These are phyloP conservation scores for Podospora pseudopauciseta DNA, from an alignment of 495 filamentous ascomycete species.

Conservation along the genomic window DNA sequence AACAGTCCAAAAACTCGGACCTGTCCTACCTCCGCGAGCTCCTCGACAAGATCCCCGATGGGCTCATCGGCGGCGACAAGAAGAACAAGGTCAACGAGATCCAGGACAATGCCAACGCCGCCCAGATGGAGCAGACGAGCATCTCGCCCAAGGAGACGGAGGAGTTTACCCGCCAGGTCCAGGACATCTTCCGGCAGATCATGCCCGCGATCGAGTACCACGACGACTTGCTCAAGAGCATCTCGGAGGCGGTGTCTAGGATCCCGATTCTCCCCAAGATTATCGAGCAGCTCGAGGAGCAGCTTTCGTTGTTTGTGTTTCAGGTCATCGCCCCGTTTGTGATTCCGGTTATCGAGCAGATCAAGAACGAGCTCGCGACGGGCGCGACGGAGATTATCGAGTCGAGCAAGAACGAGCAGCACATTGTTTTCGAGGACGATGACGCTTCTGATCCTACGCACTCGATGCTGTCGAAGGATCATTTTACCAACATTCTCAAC, in stretches of 20 bases:
- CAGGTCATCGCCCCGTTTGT: conserved; percentile 80
- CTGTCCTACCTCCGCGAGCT: conserved; percentile 70
- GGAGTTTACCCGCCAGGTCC: conserved; percentile 64
- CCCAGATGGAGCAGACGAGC: conserved; percentile 60
- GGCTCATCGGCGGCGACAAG: conserved; percentile 67
- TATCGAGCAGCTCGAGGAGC: conserved; percentile 73
- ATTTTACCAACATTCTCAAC: conserved; percentile 85
- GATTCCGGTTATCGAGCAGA: conserved; percentile 77
- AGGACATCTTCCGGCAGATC: conserved; percentile 66
- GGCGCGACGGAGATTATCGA: conserved; percentile 84
- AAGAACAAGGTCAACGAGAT: conserved; percentile 63
- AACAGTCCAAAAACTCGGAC: conserved; percentile 51
- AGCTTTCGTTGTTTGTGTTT: conserved; percentile 82
- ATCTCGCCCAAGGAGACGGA: conserved; percentile 72
- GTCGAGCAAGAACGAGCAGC: conserved; percentile 72
- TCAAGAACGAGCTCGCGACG: conserved; percentile 76
- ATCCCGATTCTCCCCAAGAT: conserved; percentile 77
- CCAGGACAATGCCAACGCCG: conserved; percentile 62
- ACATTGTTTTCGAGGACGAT: conserved; percentile 80
- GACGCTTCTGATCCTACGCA: conserved; percentile 75
- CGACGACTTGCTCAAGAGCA: conserved; percentile 75
- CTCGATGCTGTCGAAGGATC: conserved; percentile 94
- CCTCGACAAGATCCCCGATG: conserved; percentile 71
- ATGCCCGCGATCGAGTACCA: conserved; percentile 86
- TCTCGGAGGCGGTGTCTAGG: conserved; percentile 70